phyloP scores from a whole-genome alignment of 169 alveolate genomes.

The Plasmodium malariae region DNA sequence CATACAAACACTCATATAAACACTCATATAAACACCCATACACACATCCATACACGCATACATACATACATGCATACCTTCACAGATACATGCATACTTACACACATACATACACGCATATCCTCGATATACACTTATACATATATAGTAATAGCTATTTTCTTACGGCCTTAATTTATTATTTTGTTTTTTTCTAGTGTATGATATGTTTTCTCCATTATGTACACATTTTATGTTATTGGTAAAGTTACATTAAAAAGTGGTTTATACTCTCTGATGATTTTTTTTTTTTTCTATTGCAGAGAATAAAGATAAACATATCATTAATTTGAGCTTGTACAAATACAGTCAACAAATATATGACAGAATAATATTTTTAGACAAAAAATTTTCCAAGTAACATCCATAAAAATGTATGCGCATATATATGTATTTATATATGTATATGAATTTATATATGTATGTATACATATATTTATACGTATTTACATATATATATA shows the following conservation, averaged over 20 bases:
- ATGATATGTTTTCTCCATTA: background rate
- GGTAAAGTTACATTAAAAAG: background rate
- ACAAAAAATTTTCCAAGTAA: constrained; percentile 15
- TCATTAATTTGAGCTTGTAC: constrained; percentile 30
- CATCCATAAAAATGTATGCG: no score
- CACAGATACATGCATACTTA: background rate
- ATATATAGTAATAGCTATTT: background rate
- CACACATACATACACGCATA: no score
- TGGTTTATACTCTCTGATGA: background rate
- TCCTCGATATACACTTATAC: background rate
- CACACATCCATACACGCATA: background rate
- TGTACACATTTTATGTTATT: background rate
- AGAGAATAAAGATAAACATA: constrained; percentile 35
- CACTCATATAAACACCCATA: no score
- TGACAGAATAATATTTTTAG: constrained; percentile 37
- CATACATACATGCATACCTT: background rate
- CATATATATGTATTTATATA: no score
- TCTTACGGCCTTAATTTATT: background rate
- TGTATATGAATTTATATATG: no score
- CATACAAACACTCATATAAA: background rate
- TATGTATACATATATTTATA: no score
- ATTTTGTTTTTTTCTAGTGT: background rate
- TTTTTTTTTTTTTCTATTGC: constrained; percentile 27
- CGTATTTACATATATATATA: no score
- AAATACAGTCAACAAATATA: constrained; percentile 56